Evolutionary conservation across 768 basidiomycete species (phyloP).

Genomic region (Calocera cornea): DNA sequence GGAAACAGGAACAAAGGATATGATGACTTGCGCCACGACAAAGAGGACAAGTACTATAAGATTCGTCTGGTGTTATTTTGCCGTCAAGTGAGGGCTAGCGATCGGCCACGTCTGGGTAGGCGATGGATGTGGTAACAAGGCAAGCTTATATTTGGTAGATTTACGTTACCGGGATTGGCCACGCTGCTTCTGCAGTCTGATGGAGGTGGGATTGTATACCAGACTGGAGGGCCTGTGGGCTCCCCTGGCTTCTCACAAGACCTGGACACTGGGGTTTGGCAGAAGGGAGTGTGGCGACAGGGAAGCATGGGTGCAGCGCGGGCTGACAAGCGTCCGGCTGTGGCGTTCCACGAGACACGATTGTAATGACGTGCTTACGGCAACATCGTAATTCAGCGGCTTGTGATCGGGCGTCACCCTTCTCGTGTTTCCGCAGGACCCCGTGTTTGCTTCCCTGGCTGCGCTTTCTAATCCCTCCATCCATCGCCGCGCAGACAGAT

Average conservation of each 20-base stretch:
- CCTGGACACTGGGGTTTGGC: not conserved
- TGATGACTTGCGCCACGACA: too few relatives aligned
- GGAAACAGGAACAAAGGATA: too few relatives aligned
- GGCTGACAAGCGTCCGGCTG: not conserved
- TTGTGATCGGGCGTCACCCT: not conserved
- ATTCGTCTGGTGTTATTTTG: not conserved
- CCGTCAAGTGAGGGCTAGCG: not conserved
- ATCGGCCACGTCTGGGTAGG: too few relatives aligned
- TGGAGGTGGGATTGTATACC: not conserved
- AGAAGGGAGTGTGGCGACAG: not conserved
- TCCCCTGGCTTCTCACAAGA: too few relatives aligned
- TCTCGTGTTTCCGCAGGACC: not conserved
- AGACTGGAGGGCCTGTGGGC: not conserved
- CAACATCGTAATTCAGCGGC: not conserved
- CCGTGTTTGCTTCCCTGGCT: not conserved
- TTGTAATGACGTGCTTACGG: constrained; percentile 1
- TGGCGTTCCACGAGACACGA: constrained; percentile 1
- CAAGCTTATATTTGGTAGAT: not conserved
- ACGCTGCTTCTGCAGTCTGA: not conserved
- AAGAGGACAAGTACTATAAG: not conserved
- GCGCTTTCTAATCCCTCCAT: not conserved
- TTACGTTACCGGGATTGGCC: not conserved
- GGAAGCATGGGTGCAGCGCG: too few relatives aligned
- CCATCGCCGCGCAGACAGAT: not conserved
- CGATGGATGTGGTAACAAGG: not conserved